Base-by-base conservation (phyloP, 805 yeast species). In the Lachancea meyersii region DNA sequence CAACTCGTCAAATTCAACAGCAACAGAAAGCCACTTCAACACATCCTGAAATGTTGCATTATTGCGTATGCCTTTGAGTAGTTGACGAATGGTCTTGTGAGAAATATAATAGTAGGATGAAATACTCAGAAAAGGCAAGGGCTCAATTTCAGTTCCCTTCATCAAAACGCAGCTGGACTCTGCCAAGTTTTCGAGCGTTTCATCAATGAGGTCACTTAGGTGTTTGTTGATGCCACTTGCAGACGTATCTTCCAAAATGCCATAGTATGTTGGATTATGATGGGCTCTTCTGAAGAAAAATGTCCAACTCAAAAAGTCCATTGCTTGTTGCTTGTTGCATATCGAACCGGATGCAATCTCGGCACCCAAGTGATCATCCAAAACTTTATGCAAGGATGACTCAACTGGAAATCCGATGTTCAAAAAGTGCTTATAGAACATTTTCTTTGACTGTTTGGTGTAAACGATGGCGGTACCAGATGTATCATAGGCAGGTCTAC, bases 391-490 rank as follows among this genome's bases (percentile, higher is more conserved):
- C 34, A 93, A 67, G 40, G 81, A 77, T 0, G 96, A 86, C 60
- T 93, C 99, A 35, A 93, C 93, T 0, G 99, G 96, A 59, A 87
- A 95, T 53, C 94, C 98, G 47, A 93, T 95, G 2, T 95, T 80
- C 22, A 93, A 72, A 22, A 89, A 73, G 5, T 91, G 80, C 19
- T 93, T 77, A 56, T 91, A 93, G 55, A 91, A 96, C 59, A 86
- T 88, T 32, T 93, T 69, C 43, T 78, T 73, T 51, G 89, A 96
- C 47, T 76, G 74, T 0, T 93, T 74, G 0, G 98, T 89, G 61
- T 88, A 82, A 37, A 93, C 72, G 33, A 89, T 81, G 60, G 97
- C 97, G 1, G 93, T 86, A 72, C 98, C 99, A 49, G 77, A 84
- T 45, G 80, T 79, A 60, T 91, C 97, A 63, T 76, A 94, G 53